Conservation (phyloP, 1,139 yeast species). For the Yamadazyma atmosphaerica region DNA sequence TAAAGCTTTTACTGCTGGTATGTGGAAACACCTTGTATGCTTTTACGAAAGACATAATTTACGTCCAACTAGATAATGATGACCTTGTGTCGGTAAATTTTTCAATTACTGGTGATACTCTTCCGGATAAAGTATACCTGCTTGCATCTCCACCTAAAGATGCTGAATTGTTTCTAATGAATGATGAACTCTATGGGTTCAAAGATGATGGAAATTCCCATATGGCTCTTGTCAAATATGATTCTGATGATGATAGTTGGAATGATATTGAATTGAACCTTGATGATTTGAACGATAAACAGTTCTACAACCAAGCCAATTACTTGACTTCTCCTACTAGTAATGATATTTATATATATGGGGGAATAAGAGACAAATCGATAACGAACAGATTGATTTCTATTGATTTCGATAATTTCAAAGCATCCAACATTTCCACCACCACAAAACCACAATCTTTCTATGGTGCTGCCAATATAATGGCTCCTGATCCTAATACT, state of each 20-base stretch:
- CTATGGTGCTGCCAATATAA: slow-evolving; percentile 41
- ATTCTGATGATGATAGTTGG: slow-evolving; percentile 25
- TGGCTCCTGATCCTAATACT: slow-evolving; percentile 40
- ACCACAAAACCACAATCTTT: slow-evolving; percentile 46
- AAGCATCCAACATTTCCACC: slow-evolving; percentile 38
- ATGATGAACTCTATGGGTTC: slow-evolving; percentile 34
- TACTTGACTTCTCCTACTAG: slow-evolving; percentile 28
- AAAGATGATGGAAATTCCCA: slow-evolving; percentile 14
- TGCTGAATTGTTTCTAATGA: slow-evolving; percentile 32
- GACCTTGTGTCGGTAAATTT: slow-evolving; percentile 38
- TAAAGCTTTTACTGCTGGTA: neutral
- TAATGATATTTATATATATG: slow-evolving; percentile 37
- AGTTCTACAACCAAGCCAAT: slow-evolving; percentile 32
- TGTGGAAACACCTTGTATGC: slow-evolving; percentile 39
- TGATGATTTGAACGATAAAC: slow-evolving; percentile 27
- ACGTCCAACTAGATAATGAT: slow-evolving; percentile 37
- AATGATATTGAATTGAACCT: slow-evolving; percentile 18
- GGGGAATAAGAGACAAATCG: slow-evolving; percentile 29
- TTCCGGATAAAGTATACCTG: slow-evolving; percentile 16
- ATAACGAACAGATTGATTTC: slow-evolving; percentile 35
- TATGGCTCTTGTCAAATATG: slow-evolving; percentile 26
- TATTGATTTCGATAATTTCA: slow-evolving; percentile 24
- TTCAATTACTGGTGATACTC: slow-evolving; percentile 29
- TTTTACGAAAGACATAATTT: slow-evolving; percentile 33
- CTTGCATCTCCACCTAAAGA: slow-evolving; percentile 33